Evolutionary conservation across 768 basidiomycete species (phyloP).

Genomic region (Tricholoma sp.): DNA sequence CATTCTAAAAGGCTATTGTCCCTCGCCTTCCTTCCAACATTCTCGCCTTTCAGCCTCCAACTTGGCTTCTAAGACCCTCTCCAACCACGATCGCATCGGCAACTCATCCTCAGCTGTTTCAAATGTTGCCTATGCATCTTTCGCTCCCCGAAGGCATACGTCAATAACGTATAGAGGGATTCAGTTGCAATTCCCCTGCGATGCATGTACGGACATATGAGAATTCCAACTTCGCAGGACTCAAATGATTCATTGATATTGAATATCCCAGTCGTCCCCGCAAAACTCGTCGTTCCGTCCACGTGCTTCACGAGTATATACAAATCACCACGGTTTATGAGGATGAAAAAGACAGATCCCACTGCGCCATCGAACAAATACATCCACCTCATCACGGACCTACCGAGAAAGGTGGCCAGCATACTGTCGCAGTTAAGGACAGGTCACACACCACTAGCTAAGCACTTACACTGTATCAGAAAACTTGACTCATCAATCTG

Average conservation of each 20-base stretch:
- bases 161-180: slow-evolving; percentile 34
- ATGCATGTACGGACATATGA: slow-evolving; percentile 31
- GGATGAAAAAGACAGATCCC: no score
- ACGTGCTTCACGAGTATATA: slow-evolving; percentile 26
- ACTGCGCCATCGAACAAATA: no score
- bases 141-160: slow-evolving; percentile 36
- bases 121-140: slow-evolving; percentile 38
- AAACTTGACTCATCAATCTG: no score
- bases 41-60: slow-evolving; percentile 35
- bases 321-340: no score
- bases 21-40: slow-evolving; percentile 33
- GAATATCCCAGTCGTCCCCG: slow-evolving; percentile 34
- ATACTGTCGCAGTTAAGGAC: no score
- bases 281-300: slow-evolving; percentile 25
- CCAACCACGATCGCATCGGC: slow-evolving; percentile 43
- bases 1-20: slow-evolving; percentile 35
- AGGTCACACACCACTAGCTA: no score
- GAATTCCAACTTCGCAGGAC: slow-evolving; percentile 39
- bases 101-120: slow-evolving; percentile 37
- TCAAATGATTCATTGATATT: slow-evolving; percentile 29
- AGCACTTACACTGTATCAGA: no score
- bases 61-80: slow-evolving; percentile 32
- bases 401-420: no score
- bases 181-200: slow-evolving; percentile 39
- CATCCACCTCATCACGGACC: no score